Base-by-base conservation (phyloP, 2,329 filamentous ascomycete genomes). In the Pseudogymnoascus sp. region DNA sequence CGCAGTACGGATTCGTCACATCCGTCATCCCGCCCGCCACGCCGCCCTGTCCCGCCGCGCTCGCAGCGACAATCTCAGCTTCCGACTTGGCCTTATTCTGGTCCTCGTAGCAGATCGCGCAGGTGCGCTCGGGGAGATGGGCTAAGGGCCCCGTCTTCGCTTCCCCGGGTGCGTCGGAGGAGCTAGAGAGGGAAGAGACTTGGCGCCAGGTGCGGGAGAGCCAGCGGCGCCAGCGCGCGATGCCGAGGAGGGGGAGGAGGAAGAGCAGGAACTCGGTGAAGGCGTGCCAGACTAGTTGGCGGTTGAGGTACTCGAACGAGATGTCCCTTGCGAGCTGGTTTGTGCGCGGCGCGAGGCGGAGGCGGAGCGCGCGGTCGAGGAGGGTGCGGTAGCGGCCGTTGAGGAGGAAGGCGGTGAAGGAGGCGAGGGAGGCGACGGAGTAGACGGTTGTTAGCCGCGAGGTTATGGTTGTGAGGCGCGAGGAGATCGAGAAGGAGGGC, bases 251-350 rank as follows among this genome's bases (percentile, higher is more conserved):
- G 0, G 95, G 95, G n/a, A 99, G 81, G 16, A 97, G 84, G 74
- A 97, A 99, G 33, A 99, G 83, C n/a, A 99, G 80, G 70, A 99
- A 99, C 74, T 99, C 95, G 26, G 95, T 99, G 71, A 99, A 96
- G n/a, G 95, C 95, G 76, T 99, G 95, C 95, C 95, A 99, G 38
- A 99, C 95, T 10, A 99, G 85, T 77, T 99, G 95, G 59, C 95
- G 87, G 74, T 99, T 99, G 60, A 97, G 84, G 72, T 97, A 97
- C 76, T 99, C 95, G 73, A 99, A 97, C 1, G 91, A 96, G 26
- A 99, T 93, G 75, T 97, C 92, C 33, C 93, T 84, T 73, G 86
- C 91, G 67, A 96, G 89, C 73, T 96, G 90, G 71, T 85, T 91
- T 2, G 89, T 93, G 4, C 90, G 89, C 6, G 95, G 89, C 3